Conservation (phyloP, 805 yeast species). For the Saccharomycopsis amapae region DNA sequence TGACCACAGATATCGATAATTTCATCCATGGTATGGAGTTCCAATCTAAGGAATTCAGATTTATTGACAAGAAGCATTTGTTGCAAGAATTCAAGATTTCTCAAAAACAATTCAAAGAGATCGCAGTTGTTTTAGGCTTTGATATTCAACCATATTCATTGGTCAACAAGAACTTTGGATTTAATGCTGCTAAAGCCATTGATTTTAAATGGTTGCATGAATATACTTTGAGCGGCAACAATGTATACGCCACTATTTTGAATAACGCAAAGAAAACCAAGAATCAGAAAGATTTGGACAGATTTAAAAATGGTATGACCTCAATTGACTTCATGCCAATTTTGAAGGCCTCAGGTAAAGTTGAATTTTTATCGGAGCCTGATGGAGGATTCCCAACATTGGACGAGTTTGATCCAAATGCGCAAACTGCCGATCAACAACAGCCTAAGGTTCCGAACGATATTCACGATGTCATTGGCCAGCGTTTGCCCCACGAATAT, state of each 20-base stretch:
- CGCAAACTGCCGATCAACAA: constrained; percentile 9
- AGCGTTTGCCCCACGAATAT: constrained; percentile 79
- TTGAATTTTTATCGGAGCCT: constrained; percentile 47
- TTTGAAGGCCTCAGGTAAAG: constrained; percentile 58
- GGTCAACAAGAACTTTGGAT: constrained; percentile 25
- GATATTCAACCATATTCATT: constrained; percentile 62
- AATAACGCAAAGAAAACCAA: constrained; percentile 26
- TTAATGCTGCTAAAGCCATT: constrained; percentile 11
- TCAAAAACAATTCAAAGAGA: constrained; percentile 66
- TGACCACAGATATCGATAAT: constrained; percentile 55
- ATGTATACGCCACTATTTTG: constrained; percentile 42
- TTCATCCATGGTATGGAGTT: constrained; percentile 69
- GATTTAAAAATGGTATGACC: constrained; percentile 62
- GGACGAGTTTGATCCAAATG: constrained; percentile 5
- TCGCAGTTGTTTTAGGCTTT: constrained; percentile 74
- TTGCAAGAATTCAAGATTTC: constrained; percentile 52
- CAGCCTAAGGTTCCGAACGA: constrained; percentile 53
- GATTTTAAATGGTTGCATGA: constrained; percentile 21
- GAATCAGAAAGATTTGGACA: neutral
- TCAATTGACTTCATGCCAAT: constrained; percentile 70
- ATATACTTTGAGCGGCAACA: constrained; percentile 31
- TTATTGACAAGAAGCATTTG: constrained; percentile 50
- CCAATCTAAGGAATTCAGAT: constrained; percentile 56
- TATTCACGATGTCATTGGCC: constrained; percentile 73
- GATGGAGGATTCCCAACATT: constrained; percentile 25